A percentile compares a stretch with the other conserved stretches of the same genome.
Conservation (phyloP, 352 stramenopile species). For the Globisporangium cederbergense region DNA sequence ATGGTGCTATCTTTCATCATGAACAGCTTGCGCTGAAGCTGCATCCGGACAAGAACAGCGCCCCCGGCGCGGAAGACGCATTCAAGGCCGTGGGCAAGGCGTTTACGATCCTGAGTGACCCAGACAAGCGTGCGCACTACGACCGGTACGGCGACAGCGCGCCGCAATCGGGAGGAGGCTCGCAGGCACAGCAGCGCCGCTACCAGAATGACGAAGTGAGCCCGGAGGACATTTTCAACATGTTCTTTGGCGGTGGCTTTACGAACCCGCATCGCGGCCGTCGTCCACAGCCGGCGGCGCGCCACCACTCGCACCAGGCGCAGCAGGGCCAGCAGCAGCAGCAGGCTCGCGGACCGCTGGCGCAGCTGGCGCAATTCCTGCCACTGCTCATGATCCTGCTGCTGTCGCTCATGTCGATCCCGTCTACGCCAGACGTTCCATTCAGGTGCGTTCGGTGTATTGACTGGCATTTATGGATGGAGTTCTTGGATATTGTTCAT, state of each 20-base stretch:
- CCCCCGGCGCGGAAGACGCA: slow-evolving; percentile 94
- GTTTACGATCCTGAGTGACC: slow-evolving; percentile 90
- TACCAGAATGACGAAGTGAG: slow-evolving; percentile 85
- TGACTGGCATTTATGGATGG: too few species aligned
- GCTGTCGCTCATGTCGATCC: slow-evolving; percentile 78
- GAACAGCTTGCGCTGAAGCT: slow-evolving; percentile 85
- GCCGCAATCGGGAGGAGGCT: slow-evolving; percentile 27
- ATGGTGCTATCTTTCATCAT: slow-evolving; percentile 10
- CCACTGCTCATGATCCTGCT: slow-evolving; percentile 85
- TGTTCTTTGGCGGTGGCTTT: slow-evolving; percentile 88
- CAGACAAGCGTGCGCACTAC: slow-evolving; percentile 86
- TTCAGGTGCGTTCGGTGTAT: slow-evolving; percentile 44
- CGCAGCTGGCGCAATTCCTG: slow-evolving; percentile 76
- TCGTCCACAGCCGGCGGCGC: slow-evolving; percentile 5
- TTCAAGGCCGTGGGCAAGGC: slow-evolving; percentile 96
- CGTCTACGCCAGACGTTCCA: slow-evolving; percentile 59
- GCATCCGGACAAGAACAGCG: slow-evolving; percentile 95
- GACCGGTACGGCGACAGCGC: slow-evolving; percentile 70
- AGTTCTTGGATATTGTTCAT: not conserved
- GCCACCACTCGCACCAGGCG: slow-evolving; percentile 7
- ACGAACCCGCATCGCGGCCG: slow-evolving; percentile 41
- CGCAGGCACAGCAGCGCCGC: slow-evolving; percentile 34
- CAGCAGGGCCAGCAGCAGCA: slow-evolving; percentile 29
- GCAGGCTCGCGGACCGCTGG: slow-evolving; percentile 31
- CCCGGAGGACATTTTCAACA: slow-evolving; percentile 91